Evolutionary conservation across 2,329 filamentous ascomycete genomes (phyloP).

Genomic region (Cladosporium sp.): DNA sequence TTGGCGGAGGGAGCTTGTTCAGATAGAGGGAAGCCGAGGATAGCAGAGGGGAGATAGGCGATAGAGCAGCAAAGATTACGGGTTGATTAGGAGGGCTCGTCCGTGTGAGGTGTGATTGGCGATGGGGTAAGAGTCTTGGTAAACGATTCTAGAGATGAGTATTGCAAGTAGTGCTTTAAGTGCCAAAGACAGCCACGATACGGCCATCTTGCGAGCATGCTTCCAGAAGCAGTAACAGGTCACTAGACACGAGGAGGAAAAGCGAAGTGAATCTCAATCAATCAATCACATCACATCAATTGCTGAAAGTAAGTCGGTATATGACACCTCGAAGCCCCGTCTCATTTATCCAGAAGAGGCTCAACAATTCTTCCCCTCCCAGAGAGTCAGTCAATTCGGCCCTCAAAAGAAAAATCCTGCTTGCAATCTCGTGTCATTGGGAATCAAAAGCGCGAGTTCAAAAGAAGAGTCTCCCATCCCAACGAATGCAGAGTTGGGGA

Average conservation of each 20-base stretch:
- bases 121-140: neutral
- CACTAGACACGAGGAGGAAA: neutral
- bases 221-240: neutral
- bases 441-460: neutral
- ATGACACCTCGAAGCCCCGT: neutral
- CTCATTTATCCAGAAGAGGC: neutral
- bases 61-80: too few relatives aligned
- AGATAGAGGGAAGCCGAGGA: neutral
- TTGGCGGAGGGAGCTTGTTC: conserved; percentile 6
- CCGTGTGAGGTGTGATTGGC: neutral
- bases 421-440: conserved; percentile 13
- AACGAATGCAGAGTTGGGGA: neutral
- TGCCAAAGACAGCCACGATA: neutral
- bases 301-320: neutral
- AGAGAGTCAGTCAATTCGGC: neutral
- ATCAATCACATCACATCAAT: conserved; percentile 3
- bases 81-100: too few relatives aligned
- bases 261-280: neutral
- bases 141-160: neutral
- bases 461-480: neutral
- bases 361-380: neutral
- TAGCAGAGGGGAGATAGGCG: neutral
- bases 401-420: neutral
- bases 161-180: neutral
- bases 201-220: neutral